Evolutionary conservation across 257 asterid species (phyloP).

Genomic region (Petunia axillaris): DNA sequence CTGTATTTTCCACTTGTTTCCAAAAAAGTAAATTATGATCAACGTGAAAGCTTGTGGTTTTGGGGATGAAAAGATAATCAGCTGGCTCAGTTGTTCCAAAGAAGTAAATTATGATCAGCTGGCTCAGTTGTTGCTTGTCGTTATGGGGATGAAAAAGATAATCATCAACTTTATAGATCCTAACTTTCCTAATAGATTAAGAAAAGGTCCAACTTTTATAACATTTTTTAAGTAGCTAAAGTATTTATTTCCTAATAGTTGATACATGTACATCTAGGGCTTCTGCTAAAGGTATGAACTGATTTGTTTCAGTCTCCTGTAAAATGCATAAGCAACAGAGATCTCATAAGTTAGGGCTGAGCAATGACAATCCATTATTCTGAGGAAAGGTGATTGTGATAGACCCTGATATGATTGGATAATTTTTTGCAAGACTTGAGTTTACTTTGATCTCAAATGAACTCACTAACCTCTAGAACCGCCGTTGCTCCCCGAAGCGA

Average conservation of each 20-base stretch:
- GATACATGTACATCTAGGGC: no score
- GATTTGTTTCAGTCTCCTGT: no score
- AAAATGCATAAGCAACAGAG: no score
- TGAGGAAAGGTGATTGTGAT: no score
- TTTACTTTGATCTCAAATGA: no score
- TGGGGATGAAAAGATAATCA: background rate
- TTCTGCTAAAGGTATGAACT: no score
- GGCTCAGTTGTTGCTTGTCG: background rate
- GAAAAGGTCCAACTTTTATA: background rate
- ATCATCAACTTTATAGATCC: background rate
- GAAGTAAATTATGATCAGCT: background rate
- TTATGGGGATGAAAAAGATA: background rate
- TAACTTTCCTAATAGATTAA: background rate
- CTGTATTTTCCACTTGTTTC: slow-evolving; percentile 10
- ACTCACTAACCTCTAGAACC: no score
- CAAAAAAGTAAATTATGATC: background rate
- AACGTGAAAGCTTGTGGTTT: background rate
- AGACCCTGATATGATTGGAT: no score
- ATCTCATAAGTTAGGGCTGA: no score
- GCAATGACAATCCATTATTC: no score
- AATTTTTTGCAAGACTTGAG: no score
- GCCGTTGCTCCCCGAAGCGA: no score
- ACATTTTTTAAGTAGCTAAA: background rate
- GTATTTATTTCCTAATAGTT: background rate
- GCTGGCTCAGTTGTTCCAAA: background rate